Percentiles rank a stretch among this genome's conserved stretches.
Conservation (phyloP, 169 alveolate genomes). For the Plasmodium knowlesi region DNA sequence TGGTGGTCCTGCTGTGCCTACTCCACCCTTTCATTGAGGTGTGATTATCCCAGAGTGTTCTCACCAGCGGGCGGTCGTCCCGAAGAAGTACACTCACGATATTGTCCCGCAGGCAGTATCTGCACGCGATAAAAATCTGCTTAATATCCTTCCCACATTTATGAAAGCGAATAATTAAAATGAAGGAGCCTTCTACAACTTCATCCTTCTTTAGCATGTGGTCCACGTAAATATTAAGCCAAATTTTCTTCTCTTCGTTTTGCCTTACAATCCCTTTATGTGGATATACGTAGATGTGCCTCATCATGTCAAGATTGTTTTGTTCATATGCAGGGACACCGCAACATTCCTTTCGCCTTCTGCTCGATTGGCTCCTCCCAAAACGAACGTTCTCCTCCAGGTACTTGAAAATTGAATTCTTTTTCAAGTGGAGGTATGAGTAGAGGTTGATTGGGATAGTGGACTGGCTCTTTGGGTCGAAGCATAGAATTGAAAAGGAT, state of each 20-base stretch:
- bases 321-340: not conserved
- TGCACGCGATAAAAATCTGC: not conserved
- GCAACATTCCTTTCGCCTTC: not conserved
- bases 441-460: conserved; percentile 42
- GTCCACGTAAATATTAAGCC: conserved; percentile 12
- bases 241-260: conserved; percentile 11
- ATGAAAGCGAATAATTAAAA: conserved; percentile 17
- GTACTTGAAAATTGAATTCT: conserved; percentile 40
- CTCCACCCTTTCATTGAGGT: not conserved
- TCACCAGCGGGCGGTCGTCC: not conserved
- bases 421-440: conserved; percentile 34
- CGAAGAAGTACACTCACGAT: not conserved
- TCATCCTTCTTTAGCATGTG: not conserved
- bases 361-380: not conserved
- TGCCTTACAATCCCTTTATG: conserved; percentile 19
- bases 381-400: conserved; percentile 43
- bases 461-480: not conserved
- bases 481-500: conserved; percentile 29
- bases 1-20: not conserved
- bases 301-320: not conserved
- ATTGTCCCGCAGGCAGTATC: not conserved
- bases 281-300: conserved; percentile 28
- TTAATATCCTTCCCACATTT: conserved; percentile 10
- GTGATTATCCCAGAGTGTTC: not conserved
- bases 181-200: not conserved